Evolutionary conservation across 129 eudicot genomes (phyloP).

Genomic region (Heracleum sosnowskyi): DNA sequence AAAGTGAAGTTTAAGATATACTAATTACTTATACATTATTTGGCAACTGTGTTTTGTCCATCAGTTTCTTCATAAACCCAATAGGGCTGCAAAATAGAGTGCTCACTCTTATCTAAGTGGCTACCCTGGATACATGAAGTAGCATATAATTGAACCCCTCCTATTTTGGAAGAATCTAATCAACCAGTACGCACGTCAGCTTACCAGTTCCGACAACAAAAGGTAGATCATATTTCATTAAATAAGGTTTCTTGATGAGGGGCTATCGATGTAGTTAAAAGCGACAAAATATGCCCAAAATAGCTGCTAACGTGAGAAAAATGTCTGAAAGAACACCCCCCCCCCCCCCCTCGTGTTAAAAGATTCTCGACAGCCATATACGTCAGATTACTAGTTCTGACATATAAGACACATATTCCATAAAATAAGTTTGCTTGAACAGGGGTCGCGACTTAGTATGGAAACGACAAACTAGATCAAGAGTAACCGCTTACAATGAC

Average conservation of each 20-base stretch:
- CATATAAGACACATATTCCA: too few relatives aligned
- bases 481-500: constrained; percentile 47
- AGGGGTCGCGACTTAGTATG: background rate
- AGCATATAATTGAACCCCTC: background rate
- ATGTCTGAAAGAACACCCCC: background rate
- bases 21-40: background rate
- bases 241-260: background rate
- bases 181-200: background rate
- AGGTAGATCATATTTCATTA: background rate
- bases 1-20: background rate
- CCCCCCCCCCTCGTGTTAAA: too few relatives aligned
- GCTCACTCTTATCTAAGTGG: background rate
- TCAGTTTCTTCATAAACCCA: background rate
- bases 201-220: background rate
- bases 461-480: background rate
- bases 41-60: background rate
- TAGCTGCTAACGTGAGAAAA: background rate
- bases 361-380: background rate
- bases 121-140: background rate
- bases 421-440: background rate
- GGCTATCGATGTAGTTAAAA: background rate
- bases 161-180: background rate
- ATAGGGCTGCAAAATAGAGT: background rate
- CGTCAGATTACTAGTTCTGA: background rate
- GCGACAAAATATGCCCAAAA: background rate